These are phyloP conservation scores for Aspergillus cavernicola DNA, from an alignment of 495 filamentous ascomycete genomes.

Conservation along the genomic window DNA sequence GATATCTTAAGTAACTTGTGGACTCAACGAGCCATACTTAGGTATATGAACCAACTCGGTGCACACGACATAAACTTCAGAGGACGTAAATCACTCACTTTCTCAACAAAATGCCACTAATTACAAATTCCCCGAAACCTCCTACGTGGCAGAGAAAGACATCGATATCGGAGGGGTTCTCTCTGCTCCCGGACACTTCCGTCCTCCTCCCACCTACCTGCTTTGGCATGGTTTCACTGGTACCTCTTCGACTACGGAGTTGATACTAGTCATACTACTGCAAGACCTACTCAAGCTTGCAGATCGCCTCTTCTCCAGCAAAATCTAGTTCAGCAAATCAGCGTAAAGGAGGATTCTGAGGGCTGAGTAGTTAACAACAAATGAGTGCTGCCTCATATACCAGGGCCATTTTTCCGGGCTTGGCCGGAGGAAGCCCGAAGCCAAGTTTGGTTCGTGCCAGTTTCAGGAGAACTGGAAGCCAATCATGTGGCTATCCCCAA, in stretches of 20 bases:
- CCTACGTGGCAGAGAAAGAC: conserved; percentile 15
- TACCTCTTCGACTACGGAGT: conserved; percentile 9
- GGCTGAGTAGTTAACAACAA: not conserved
- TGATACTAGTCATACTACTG: no score
- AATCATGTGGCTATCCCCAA: conserved; percentile 7
- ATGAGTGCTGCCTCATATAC: conserved; percentile 8
- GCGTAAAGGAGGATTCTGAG: not conserved
- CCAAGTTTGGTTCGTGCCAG: conserved; percentile 18
- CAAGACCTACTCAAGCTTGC: conserved; percentile 17
- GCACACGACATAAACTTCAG: not conserved
- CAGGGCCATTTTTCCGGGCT: conserved; percentile 20
- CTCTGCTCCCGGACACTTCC: conserved; percentile 1
- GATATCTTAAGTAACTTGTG: no score
- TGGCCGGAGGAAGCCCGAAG: conserved; percentile 30
- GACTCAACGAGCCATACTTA: no score
- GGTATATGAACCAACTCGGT: no score
- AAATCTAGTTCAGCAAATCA: conserved; percentile 15
- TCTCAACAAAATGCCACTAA: not conserved
- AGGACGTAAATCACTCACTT: not conserved
- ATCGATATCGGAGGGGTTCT: not conserved
- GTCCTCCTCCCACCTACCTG: conserved; percentile 9
- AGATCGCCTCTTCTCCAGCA: conserved; percentile 20
- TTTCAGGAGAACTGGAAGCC: conserved; percentile 13
- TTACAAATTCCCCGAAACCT: not conserved
- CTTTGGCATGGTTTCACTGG: conserved; percentile 9